These are phyloP conservation scores for Oryza rufipogon DNA, from an alignment of 176 grass and related monocot species.

Conservation along the genomic window DNA sequence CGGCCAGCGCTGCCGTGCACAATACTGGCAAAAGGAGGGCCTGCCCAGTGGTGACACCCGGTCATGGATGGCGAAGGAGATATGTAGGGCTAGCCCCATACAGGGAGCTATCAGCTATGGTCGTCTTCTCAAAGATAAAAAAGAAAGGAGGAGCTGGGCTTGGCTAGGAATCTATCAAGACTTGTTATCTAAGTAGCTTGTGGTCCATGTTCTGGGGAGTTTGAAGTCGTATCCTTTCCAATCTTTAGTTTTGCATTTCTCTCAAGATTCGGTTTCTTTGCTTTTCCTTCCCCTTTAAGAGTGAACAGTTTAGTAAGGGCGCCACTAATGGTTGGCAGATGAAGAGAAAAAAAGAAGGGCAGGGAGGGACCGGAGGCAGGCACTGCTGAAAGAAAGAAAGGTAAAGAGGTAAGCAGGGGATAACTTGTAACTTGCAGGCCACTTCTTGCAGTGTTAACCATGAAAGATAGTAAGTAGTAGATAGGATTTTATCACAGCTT, in stretches of 20 bases:
- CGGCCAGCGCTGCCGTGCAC: constrained; percentile 52
- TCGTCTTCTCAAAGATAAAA: constrained; percentile 31
- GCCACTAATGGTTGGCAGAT: constrained; percentile 45
- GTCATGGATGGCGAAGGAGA: constrained; percentile 52
- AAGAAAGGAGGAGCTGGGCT: constrained; percentile 36
- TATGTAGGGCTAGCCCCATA: constrained; percentile 13
- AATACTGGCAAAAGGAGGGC: constrained; percentile 19
- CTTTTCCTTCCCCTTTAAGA: constrained; percentile 38
- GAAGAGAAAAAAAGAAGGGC: constrained; percentile 34
- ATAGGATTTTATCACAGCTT: constrained; percentile 35
- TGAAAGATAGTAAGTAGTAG: not conserved
- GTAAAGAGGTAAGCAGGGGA: constrained; percentile 54
- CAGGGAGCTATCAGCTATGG: constrained; percentile 17
- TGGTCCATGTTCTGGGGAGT: constrained; percentile 57
- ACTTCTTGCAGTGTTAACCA: constrained; percentile 50
- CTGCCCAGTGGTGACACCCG: constrained; percentile 20
- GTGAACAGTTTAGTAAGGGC: constrained; percentile 47
- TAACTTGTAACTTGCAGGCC: constrained; percentile 62
- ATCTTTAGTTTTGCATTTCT: constrained; percentile 47
- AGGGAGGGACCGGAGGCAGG: not conserved
- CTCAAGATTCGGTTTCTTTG: constrained; percentile 52
- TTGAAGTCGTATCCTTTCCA: constrained; percentile 67
- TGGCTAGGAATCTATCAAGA: constrained; percentile 58
- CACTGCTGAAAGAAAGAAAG: constrained; percentile 51
- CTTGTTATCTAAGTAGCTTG: constrained; percentile 56